phyloP scores from a whole-genome alignment of 352 stramenopile species.

The Plasmopara muralis region DNA sequence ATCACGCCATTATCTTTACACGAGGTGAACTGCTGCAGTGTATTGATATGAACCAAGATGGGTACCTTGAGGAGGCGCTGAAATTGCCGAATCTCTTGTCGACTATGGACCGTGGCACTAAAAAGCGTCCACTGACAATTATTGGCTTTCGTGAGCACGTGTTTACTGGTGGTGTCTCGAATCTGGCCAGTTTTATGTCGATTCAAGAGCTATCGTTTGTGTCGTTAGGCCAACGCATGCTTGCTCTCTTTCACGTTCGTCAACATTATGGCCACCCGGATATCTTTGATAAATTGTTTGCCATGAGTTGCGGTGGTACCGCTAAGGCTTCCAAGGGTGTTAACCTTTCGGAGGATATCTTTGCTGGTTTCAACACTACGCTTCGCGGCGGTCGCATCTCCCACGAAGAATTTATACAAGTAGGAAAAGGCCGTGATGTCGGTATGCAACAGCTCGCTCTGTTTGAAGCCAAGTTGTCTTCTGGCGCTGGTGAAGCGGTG shows the following conservation, averaged over 20 bases:
- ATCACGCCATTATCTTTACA: slow-evolving; percentile 80
- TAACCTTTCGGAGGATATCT: slow-evolving; percentile 87
- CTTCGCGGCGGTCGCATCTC: slow-evolving; percentile 65
- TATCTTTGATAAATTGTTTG: slow-evolving; percentile 86
- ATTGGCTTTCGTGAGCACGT: slow-evolving; percentile 84
- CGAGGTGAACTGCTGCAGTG: slow-evolving; percentile 74
- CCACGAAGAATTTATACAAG: slow-evolving; percentile 82
- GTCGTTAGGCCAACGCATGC: slow-evolving; percentile 75
- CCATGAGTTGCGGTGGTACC: slow-evolving; percentile 71
- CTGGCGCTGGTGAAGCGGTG: slow-evolving; percentile 95
- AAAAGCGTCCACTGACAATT: slow-evolving; percentile 72
- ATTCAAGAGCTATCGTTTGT: slow-evolving; percentile 84
- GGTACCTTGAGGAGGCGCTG: slow-evolving; percentile 67
- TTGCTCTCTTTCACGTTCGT: slow-evolving; percentile 66
- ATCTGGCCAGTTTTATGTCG: slow-evolving; percentile 81
- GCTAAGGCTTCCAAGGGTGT: slow-evolving; percentile 79
- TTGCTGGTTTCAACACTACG: slow-evolving; percentile 80
- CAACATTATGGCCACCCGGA: slow-evolving; percentile 85
- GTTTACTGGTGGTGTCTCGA: slow-evolving; percentile 78
- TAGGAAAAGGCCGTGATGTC: slow-evolving; percentile 97
- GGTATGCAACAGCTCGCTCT: slow-evolving; percentile 98
- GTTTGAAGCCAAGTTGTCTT: slow-evolving; percentile 97
- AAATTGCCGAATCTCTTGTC: slow-evolving; percentile 81
- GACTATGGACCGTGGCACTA: slow-evolving; percentile 62
- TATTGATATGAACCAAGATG: slow-evolving; percentile 88